Evolutionary conservation across 495 filamentous ascomycete genomes (phyloP).

Genomic region (Penicillium lagena): DNA sequence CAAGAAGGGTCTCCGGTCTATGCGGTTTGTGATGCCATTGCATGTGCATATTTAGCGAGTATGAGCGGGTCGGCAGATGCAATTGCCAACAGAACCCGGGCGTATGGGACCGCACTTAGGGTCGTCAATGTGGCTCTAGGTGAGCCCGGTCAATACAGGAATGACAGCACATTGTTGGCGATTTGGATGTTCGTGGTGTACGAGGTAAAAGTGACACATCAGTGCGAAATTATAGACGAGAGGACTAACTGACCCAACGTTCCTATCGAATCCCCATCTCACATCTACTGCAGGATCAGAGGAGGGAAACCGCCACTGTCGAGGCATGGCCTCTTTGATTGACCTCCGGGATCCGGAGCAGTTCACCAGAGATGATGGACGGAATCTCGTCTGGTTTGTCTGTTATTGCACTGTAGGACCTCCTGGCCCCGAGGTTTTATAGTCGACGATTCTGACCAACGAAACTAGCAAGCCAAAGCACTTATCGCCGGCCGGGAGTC

Average conservation of each 20-base stretch:
- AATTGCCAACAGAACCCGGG: neutral
- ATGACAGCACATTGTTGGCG: slow-evolving; percentile 9
- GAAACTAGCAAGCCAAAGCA: slow-evolving; percentile 5
- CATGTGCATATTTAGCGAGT: slow-evolving; percentile 9
- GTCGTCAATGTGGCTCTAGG: slow-evolving; percentile 6
- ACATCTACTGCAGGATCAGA: slow-evolving; percentile 1
- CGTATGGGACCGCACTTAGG: slow-evolving; percentile 4
- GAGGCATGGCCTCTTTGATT: slow-evolving; percentile 4
- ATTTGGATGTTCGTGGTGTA: slow-evolving; percentile 9
- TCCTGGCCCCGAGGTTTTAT: neutral
- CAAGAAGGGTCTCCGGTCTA: slow-evolving; percentile 4
- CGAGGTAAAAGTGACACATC: slow-evolving; percentile 2
- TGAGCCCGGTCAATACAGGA: slow-evolving; percentile 5
- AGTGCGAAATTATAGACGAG: neutral
- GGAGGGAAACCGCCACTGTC: slow-evolving; percentile 3
- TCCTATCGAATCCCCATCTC: slow-evolving; percentile 4
- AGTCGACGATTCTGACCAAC: neutral
- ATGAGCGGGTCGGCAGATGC: slow-evolving; percentile 1
- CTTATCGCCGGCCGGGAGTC: slow-evolving; percentile 5
- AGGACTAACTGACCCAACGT: neutral
- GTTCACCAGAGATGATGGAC: slow-evolving; percentile 4
- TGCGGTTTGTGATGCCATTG: slow-evolving; percentile 8
- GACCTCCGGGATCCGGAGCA: slow-evolving; percentile 2
- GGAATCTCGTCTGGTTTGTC: slow-evolving; percentile 5
- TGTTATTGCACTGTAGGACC: slow-evolving; percentile 2